Base-by-base conservation (phyloP, 2,329 filamentous ascomycete genomes). In the Talaromyces islandicus region DNA sequence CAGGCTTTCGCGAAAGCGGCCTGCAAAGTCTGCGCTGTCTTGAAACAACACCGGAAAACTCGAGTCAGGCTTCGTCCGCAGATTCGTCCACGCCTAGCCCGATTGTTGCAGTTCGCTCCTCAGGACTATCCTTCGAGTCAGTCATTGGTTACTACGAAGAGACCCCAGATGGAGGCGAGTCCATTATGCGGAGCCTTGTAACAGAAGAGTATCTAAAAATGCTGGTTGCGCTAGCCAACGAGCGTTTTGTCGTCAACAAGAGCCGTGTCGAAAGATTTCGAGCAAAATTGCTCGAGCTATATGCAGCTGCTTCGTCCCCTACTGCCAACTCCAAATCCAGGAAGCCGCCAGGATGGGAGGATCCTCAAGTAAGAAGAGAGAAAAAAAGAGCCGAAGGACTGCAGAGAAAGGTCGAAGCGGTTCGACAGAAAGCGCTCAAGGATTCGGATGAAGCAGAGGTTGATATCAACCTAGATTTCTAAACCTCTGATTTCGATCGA, bases 1-100 rank as follows among this genome's bases (percentile, higher is more conserved):
- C 91, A 4, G 93, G 93, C 0, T 97, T 97, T 71, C 87, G 93
- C 14, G 93, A 97, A 76, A 94, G 89, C 61, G 93, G 93, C 19
- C 88, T 93, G 7, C 78, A 79, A 63, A 74, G 75, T 55, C 82
- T 95, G 60, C 90, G 88, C 29, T 75, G 74, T 35, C 65, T 79
- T 25, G 71, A 75, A 41, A 70, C 71, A 19, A 60, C 57, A 10
- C 54, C 29, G 11, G 51, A 58, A 12, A 54, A 7, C 54, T n/a
- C 21, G 29, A 43, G n/a, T 3, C n/a, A 54, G 66, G 73, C 24
- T 73, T 24, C 48, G 11, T 48, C 59, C 25, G 25, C 41, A 32
- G 55, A 58, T 19, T 11, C 19, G 30, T 32, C 75, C 48, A 74
- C 75, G 12, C 71, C 78, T 21, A 86, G 80, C 52, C 91, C 91